Conservation (phyloP, 2,329 filamentous ascomycete species). For the Aspergillus sp. region DNA sequence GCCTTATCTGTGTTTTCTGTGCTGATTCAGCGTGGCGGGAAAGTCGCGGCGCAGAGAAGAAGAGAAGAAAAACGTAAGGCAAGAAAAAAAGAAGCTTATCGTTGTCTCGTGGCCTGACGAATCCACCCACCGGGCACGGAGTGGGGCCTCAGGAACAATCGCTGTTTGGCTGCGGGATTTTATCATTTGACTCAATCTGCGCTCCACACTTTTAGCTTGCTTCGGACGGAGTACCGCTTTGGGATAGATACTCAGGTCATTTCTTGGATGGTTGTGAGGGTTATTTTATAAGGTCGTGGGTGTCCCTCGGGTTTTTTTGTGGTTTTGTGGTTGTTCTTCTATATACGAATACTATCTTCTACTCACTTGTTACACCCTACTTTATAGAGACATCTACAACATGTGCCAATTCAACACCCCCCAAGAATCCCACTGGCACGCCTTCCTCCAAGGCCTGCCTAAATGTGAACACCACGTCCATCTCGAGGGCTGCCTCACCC, state of each 20-base stretch:
- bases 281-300: too few species aligned
- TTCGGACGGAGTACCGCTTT: too few species aligned
- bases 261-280: too few species aligned
- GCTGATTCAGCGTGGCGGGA: too few species aligned
- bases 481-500: conserved; percentile 73
- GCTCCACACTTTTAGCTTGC: neutral
- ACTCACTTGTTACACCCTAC: neutral
- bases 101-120: neutral
- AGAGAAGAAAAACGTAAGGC: neutral
- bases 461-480: conserved; percentile 85
- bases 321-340: neutral
- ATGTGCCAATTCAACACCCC: conserved; percentile 56
- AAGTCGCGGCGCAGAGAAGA: neutral
- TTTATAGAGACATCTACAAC: neutral
- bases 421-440: conserved; percentile 46
- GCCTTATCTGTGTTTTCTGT: too few species aligned
- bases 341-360: neutral
- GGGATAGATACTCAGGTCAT: too few species aligned
- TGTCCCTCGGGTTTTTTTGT: too few species aligned
- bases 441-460: conserved; percentile 66
- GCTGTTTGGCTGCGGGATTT: neutral
- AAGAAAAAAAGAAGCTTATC: conserved; percentile 8
- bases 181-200: too few species aligned
- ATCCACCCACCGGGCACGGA: neutral
- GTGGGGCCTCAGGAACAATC: neutral